Evolutionary conservation across 345 rosid species (phyloP).

Genomic region (Rhizophora apiculata): DNA sequence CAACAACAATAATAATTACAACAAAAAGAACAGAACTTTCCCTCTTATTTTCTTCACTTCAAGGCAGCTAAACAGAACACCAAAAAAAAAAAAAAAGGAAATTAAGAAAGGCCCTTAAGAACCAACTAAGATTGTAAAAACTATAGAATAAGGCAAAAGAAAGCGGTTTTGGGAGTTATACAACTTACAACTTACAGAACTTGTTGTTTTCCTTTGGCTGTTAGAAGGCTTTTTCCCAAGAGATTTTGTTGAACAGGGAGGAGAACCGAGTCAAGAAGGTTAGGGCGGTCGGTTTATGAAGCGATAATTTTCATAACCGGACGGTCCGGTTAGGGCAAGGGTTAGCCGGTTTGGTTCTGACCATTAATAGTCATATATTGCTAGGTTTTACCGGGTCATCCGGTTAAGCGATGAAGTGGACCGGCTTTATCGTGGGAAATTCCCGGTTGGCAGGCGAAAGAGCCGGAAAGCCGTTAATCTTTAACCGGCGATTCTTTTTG

Average conservation of each 20-base stretch:
- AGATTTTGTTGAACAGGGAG: neutral
- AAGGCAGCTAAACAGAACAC: neutral
- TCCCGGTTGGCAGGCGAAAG: conserved; percentile 24
- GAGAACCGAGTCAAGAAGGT: conserved; percentile 32
- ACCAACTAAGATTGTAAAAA: neutral
- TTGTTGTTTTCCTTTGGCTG: neutral
- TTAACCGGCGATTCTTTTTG: neutral
- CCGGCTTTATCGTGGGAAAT: conserved; percentile 24
- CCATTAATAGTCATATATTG: conserved; percentile 1
- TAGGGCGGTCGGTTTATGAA: conserved; percentile 1
- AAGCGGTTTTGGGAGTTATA: neutral
- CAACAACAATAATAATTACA: neutral
- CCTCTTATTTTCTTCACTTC: neutral
- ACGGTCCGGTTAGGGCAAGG: conserved; percentile 42
- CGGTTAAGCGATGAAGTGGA: conserved; percentile 16
- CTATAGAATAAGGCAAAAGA: neutral
- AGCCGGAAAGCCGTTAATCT: conserved; percentile 13
- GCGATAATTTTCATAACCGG: conserved; percentile 31
- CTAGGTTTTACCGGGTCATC: conserved; percentile 27
- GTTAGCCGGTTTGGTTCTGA: conserved; percentile 17
- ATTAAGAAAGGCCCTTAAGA: conserved; percentile 5
- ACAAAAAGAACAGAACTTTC: neutral
- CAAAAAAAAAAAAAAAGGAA: neutral
- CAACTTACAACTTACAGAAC: conserved; percentile 15
- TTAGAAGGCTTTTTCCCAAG: neutral